Base-by-base conservation (phyloP, 441 rosid genomes). In the Brassica hybrid region DNA sequence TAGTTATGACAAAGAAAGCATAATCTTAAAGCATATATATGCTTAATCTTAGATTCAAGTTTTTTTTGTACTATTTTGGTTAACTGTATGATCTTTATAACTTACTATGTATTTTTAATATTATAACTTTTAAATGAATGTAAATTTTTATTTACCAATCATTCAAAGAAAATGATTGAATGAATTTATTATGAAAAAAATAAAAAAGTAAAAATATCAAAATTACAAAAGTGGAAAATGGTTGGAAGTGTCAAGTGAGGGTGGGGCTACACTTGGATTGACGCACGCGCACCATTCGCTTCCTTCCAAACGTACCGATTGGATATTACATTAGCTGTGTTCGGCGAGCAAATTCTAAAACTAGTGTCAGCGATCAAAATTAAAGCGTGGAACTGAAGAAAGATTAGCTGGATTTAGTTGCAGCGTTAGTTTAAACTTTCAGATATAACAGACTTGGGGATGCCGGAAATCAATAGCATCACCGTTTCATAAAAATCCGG, bases 251-350 rank as follows among this genome's bases (percentile, higher is more conserved):
- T 76, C 56, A 67, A 72, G 69, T 61, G 69, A 70, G 45, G 1
- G 71, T 70, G 79, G 80, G 80, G 27, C 64, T 21, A 10, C 30
- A 38, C 48, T 69, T 3, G 75, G 80, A 60, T 2, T 78, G 75
- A 74, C 82, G 79, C 82, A 79, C 75, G 82, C 82, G 82, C 75
- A 69, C 79, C 75, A 69, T 79, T 74, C 75, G 59, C 72, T 69
- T 21, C 23, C 75, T 73, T 79, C 82, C 82, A 74, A 79, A 74
- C 62, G 17, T 25, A 63, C 30, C 54, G 71, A 79, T 79, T 79
- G 79, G 82, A 69, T 79, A 41, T 57, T 73, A 79, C 78, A 79
- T 68, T 69, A 74, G 19, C 69, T 25, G 27, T 30, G 9, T 34
- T 34, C 38, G 38, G 38, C 38, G 38, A 34, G 38, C 8, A 34